A percentile compares a stretch with the other conserved stretches of the same genome.
These are phyloP conservation scores for Zarea fungicola DNA, from an alignment of 2,329 filamentous ascomycete species.

Conservation along the genomic window DNA sequence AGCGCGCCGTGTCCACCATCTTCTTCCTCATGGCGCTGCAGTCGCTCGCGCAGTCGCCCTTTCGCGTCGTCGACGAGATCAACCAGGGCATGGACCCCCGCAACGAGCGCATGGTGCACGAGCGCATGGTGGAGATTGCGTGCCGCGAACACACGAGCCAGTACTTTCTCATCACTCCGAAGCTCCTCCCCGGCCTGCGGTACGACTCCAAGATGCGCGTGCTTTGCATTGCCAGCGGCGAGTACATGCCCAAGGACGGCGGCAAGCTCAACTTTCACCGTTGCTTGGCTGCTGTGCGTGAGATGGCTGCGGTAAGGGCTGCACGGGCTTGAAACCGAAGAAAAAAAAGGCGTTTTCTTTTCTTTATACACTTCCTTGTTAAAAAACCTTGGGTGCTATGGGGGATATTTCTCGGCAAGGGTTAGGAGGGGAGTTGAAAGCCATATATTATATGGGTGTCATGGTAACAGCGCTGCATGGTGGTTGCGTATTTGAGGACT, in stretches of 20 bases:
- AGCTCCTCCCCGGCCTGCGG: constrained; percentile 76
- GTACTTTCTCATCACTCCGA: constrained; percentile 98
- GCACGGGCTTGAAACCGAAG: not conserved
- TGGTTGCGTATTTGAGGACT: too few relatives aligned
- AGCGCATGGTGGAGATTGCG: constrained; percentile 96
- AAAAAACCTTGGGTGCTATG: too few relatives aligned
- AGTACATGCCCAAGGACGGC: constrained; percentile 57
- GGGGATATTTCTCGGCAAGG: too few relatives aligned
- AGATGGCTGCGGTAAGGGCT: constrained; percentile 22
- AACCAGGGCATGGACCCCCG: constrained; percentile 99
- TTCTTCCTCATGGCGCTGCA: constrained; percentile 99
- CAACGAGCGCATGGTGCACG: constrained; percentile 97
- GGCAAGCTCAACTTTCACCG: constrained; percentile 44
- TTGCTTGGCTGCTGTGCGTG: constrained; percentile 40
- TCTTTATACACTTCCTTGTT: too few relatives aligned
- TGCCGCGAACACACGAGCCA: constrained; percentile 74
- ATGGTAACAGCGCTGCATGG: too few relatives aligned
- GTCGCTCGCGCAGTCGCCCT: constrained; percentile 86
- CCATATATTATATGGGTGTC: too few relatives aligned
- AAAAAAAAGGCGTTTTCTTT: not conserved
- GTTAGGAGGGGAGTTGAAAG: too few relatives aligned
- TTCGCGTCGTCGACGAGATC: constrained; percentile 98
- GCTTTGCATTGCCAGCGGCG: constrained; percentile 87
- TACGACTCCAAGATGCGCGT: constrained; percentile 92
- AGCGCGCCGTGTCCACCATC: constrained; percentile 93